These are phyloP conservation scores for Croton setiger DNA, from an alignment of 441 rosid genomes.

Conservation along the genomic window DNA sequence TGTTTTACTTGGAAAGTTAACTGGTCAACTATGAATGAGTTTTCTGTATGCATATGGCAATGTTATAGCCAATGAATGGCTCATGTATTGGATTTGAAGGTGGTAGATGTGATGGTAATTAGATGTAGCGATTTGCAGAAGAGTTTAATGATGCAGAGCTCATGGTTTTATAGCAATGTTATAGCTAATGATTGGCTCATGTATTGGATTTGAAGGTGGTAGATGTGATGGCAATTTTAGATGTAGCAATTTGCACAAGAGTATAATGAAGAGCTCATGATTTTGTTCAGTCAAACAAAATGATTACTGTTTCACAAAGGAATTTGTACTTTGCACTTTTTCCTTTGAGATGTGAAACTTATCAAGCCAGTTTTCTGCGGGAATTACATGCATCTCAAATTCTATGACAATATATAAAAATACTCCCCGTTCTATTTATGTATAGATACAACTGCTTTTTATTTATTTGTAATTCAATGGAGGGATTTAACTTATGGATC, in stretches of 20 bases:
- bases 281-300: not conserved
- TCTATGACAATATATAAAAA: too few species aligned
- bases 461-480: too few species aligned
- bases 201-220: not conserved
- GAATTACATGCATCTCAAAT: too few species aligned
- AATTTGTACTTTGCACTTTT: too few species aligned
- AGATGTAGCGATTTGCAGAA: not conserved
- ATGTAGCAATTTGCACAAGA: not conserved
- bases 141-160: not conserved
- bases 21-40: not conserved
- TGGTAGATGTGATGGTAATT: not conserved
- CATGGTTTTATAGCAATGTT: not conserved
- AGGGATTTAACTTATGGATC: too few species aligned
- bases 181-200: too few species aligned
- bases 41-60: not conserved
- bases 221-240: not conserved
- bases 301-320: not conserved
- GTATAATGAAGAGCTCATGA: not conserved
- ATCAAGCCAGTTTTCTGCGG: too few species aligned
- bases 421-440: too few species aligned
- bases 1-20: not conserved
- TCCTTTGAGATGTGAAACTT: too few species aligned
- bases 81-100: not conserved
- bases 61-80: not conserved
- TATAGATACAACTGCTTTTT: too few species aligned